phyloP scores from a whole-genome alignment of 2,329 filamentous ascomycete genomes.

The Alternaria atra region DNA sequence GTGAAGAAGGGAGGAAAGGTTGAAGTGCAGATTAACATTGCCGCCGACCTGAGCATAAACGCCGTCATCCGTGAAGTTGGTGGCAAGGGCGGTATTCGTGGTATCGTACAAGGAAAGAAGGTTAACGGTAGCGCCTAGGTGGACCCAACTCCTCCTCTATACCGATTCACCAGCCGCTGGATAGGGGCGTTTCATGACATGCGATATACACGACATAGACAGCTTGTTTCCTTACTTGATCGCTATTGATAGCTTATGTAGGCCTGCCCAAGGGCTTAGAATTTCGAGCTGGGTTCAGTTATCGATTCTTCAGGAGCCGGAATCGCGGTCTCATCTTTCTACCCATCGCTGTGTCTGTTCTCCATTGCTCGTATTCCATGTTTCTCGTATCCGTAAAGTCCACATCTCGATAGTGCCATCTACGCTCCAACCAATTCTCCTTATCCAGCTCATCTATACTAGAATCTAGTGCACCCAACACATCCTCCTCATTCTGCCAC shows the following conservation, averaged over 20 bases:
- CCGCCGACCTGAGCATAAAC: slow-evolving; percentile 78
- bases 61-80: slow-evolving; percentile 87
- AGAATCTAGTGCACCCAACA: slow-evolving; percentile 52
- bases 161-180: slow-evolving; percentile 1
- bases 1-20: slow-evolving; percentile 91
- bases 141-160: not conserved
- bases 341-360: slow-evolving; percentile 24
- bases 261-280: not conserved
- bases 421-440: slow-evolving; percentile 48
- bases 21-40: slow-evolving; percentile 91
- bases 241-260: not conserved
- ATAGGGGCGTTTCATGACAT: not conserved
- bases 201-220: slow-evolving; percentile 1
- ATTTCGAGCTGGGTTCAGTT: not conserved
- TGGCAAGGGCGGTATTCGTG: slow-evolving; percentile 73
- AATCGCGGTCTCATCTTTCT: slow-evolving; percentile 35
- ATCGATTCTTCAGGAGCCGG: slow-evolving; percentile 33
- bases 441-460: slow-evolving; percentile 50
- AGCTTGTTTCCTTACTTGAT: not conserved
- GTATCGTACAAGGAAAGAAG: slow-evolving; percentile 40
- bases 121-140: slow-evolving; percentile 42
- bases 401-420: slow-evolving; percentile 47
- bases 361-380: slow-evolving; percentile 38
- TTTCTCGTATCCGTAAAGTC: slow-evolving; percentile 3
- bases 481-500: slow-evolving; percentile 50